Conservation (phyloP, 805 yeast genomes). For the Schwanniomyces sp. region DNA sequence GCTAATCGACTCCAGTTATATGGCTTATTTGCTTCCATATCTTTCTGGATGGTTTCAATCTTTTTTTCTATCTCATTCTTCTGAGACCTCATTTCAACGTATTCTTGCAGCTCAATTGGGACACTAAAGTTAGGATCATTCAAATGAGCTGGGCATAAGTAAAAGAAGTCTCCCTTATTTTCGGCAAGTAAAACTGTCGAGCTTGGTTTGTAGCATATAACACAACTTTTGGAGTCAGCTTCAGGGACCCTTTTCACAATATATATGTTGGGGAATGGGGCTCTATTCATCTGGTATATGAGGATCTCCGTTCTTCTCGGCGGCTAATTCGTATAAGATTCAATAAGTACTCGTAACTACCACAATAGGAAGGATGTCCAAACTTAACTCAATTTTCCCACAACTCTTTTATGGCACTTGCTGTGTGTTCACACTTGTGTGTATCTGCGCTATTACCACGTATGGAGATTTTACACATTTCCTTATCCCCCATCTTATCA, state of each 20-base stretch:
- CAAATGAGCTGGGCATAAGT: slow-evolving; percentile 49
- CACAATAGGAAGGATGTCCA: no score
- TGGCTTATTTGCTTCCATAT: slow-evolving; percentile 30
- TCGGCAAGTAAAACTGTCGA: slow-evolving; percentile 45
- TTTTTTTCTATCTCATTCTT: slow-evolving; percentile 17
- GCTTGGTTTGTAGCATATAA: slow-evolving; percentile 51
- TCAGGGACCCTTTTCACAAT: slow-evolving; percentile 41
- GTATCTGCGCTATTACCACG: neutral
- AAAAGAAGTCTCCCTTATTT: slow-evolving; percentile 52
- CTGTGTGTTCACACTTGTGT: neutral
- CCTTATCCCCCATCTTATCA: neutral
- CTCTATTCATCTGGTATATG: neutral
- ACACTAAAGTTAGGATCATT: slow-evolving; percentile 48
- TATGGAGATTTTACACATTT: neutral
- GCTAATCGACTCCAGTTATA: slow-evolving; percentile 32
- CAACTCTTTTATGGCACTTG: no score
- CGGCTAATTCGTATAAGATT: neutral
- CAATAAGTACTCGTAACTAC: neutral
- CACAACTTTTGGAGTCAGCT: slow-evolving; percentile 45
- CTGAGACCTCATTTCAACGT: slow-evolving; percentile 22
- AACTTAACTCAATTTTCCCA: no score
- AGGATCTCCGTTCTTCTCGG: neutral
- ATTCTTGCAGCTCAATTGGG: slow-evolving; percentile 35
- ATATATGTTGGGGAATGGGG: slow-evolving; percentile 38
- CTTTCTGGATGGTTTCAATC: slow-evolving; percentile 17